These are phyloP conservation scores for Geotrichum carabidarum DNA, from an alignment of 1,139 yeast genomes.

Conservation along the genomic window DNA sequence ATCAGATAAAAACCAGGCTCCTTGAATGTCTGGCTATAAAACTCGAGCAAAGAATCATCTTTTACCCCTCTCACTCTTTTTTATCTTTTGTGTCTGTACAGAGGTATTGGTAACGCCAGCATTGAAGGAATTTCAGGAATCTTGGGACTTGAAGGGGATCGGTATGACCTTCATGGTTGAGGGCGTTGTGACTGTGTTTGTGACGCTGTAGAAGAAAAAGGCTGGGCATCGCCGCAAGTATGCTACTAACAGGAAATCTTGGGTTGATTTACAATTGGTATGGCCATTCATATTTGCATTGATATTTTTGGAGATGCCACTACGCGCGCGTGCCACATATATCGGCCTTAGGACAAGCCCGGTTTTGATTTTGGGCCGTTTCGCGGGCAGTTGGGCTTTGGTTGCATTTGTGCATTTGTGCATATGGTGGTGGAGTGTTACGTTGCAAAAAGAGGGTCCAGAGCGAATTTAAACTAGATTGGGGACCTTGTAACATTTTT, in stretches of 20 bases:
- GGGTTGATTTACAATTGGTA: conserved; percentile 35
- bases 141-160: conserved; percentile 43
- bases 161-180: conserved; percentile 35
- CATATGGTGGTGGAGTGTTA: conserved; percentile 6
- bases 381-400: conserved; percentile 30
- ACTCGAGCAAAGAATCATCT: no score
- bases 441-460: no score
- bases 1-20: no score
- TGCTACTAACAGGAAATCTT: conserved; percentile 22
- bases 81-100: conserved; percentile 52
- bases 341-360: conserved; percentile 36
- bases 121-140: conserved; percentile 53
- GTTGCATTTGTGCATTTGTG: conserved; percentile 16
- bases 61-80: conserved; percentile 40
- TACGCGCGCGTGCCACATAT: conserved; percentile 40
- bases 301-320: conserved; percentile 43
- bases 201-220: conserved; percentile 45
- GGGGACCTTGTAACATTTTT: no score
- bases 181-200: conserved; percentile 29
- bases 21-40: no score
- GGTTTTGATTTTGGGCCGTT: conserved; percentile 35
- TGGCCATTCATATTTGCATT: conserved; percentile 42
- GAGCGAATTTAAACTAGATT: no score
- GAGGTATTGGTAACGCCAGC: conserved; percentile 57
- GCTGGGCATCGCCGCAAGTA: conserved; percentile 44